Conservation (phyloP, 192 early-diverging fungal genomes). For the Chytriomyces confervae region DNA sequence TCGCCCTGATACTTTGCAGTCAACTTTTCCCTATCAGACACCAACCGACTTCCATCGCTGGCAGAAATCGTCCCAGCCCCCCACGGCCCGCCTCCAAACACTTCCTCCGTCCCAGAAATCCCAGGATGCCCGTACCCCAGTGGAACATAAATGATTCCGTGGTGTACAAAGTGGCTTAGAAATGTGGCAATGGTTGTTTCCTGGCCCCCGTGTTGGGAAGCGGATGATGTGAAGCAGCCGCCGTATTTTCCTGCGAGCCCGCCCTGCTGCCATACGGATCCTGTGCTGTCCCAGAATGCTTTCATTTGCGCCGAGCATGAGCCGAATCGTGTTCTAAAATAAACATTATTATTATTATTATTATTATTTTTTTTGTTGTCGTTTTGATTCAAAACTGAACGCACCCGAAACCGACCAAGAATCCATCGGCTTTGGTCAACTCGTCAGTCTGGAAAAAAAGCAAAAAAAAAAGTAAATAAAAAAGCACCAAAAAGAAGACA, state of each 20-base stretch:
- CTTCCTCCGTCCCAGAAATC: constrained; percentile 6
- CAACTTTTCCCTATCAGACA: constrained; percentile 63
- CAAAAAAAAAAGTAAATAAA: background rate
- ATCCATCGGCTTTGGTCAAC: constrained; percentile 69
- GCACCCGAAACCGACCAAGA: constrained; percentile 70
- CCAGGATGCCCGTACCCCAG: constrained; percentile 40
- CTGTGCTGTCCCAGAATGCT: constrained; percentile 70
- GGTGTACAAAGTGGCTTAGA: constrained; percentile 50
- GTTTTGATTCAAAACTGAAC: background rate
- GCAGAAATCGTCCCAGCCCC: constrained; percentile 74
- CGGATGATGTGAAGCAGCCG: constrained; percentile 76
- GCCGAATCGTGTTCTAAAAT: constrained; percentile 64
- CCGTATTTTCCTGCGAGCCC: constrained; percentile 76
- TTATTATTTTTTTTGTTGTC: background rate
- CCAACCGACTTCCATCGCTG: constrained; percentile 70
- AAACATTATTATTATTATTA: background rate
- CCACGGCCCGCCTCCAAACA: constrained; percentile 71
- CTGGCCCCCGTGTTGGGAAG: constrained; percentile 70
- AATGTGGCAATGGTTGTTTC: constrained; percentile 51
- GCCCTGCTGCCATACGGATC: constrained; percentile 58
- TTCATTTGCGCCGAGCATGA: constrained; percentile 76
- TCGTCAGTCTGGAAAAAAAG: constrained; percentile 41
- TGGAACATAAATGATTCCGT: constrained; percentile 61
- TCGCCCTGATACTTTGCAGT: constrained; percentile 52
- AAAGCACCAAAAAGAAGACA: background rate